phyloP scores from a whole-genome alignment of 805 yeast genomes.

The Huiozyma naganishii region DNA sequence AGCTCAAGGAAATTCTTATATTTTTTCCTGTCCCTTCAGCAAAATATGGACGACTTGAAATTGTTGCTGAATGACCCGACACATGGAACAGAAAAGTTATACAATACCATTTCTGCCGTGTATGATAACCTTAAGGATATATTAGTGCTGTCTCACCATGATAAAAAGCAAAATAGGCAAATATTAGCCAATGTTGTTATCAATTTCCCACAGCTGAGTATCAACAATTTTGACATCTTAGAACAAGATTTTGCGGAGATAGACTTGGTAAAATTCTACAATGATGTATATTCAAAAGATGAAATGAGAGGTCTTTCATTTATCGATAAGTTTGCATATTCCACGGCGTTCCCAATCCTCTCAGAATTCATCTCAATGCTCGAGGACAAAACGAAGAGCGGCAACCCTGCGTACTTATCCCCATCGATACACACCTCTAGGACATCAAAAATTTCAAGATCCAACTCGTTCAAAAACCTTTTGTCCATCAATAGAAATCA shows the following conservation, averaged over 20 bases:
- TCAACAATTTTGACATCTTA: conserved; percentile 11
- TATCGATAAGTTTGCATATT: background rate
- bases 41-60: background rate
- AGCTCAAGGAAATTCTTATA: conserved; percentile 25
- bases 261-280: conserved; percentile 2
- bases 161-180: too few species aligned
- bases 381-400: background rate
- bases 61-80: background rate
- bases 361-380: background rate
- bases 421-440: background rate
- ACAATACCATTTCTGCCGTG: background rate
- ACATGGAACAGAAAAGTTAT: background rate
- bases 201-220: conserved; percentile 14
- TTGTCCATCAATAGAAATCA: conserved; percentile 2
- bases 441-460: conserved; percentile 2
- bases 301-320: background rate
- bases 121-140: background rate
- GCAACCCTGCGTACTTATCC: too few species aligned
- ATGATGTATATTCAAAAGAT: background rate
- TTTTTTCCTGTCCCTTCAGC: background rate
- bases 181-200: conserved; percentile 7
- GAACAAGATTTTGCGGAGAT: conserved; percentile 14
- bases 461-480: conserved; percentile 7
- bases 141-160: background rate
- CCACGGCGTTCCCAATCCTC: background rate